These are phyloP conservation scores for Clarireedia sp. DNA, from an alignment of 2,329 filamentous ascomycete species.

Conservation along the genomic window DNA sequence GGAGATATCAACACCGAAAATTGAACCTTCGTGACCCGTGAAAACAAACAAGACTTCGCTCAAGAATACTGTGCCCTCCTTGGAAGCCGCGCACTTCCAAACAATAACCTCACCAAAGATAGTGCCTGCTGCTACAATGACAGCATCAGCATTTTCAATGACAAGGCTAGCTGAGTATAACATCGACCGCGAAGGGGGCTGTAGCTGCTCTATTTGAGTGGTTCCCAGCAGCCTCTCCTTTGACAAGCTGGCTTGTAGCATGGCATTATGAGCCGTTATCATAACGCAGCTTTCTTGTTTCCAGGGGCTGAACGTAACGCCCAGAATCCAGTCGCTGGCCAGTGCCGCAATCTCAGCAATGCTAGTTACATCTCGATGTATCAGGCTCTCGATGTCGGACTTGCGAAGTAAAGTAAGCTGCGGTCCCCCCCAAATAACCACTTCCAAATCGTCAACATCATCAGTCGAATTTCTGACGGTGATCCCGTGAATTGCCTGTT, in stretches of 20 bases:
- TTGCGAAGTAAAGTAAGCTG: constrained; percentile 35
- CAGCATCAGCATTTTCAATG: constrained; percentile 47
- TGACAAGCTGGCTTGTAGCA: constrained; percentile 43
- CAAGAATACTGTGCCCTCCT: constrained; percentile 8
- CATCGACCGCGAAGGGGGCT: constrained; percentile 68
- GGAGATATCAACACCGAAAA: constrained; percentile 84
- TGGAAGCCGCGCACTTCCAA: constrained; percentile 60
- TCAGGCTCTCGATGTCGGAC: constrained; percentile 17
- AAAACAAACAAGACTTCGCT: constrained; percentile 46
- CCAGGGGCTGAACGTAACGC: constrained; percentile 49
- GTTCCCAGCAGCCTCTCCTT: constrained; percentile 21
- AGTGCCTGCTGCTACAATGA: constrained; percentile 80
- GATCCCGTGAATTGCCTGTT: constrained; percentile 71
- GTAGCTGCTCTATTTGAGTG: constrained; percentile 39
- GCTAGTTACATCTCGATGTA: constrained; percentile 11
- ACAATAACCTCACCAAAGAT: constrained; percentile 91
- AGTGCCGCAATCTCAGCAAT: constrained; percentile 32
- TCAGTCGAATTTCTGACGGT: constrained; percentile 31
- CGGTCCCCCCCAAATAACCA: constrained; percentile 65
- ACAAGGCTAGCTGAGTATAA: constrained; percentile 75
- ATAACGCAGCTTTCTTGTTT: constrained; percentile 43
- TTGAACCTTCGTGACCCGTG: constrained; percentile 76
- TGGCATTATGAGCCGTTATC: constrained; percentile 81
- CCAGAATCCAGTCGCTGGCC: constrained; percentile 71
- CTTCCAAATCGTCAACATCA: constrained; percentile 17